Base-by-base conservation (phyloP, 2,329 filamentous ascomycete species). In the Zelopaecilomyces penicillatus region DNA sequence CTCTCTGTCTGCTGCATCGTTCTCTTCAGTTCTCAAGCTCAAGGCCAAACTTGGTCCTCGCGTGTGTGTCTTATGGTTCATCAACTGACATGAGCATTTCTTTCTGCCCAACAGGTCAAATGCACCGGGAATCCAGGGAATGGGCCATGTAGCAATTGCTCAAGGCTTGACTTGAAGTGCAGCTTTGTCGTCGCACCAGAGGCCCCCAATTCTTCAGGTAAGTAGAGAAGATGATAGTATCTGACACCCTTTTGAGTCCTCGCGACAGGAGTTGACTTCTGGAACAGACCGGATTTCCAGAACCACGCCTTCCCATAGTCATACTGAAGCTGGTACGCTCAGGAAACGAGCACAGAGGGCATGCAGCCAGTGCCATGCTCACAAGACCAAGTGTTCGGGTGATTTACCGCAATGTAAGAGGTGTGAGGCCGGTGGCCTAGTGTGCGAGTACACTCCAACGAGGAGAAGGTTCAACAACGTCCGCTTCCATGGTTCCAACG, bases 331-430 rank as follows among this genome's bases (percentile, higher is more conserved):
- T 6, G 67, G 67, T 5, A 69, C 66, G 5, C 41, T 64, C 30
- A 58, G 67, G 27, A 68, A 67, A 44, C 61, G 67, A 32, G 66
- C 66, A 4, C 67, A 69, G 43, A 52, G 65, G 41, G 66, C 67
- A n/a, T 70, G 67, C 50, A 60, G 56, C 27, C 59, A 67, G 42
- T 70, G 67, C 30, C 66, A 69, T 48, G 46, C 58, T 3, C 65
- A 68, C 52, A 70, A 70, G 52, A 68, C 66, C 2, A 68, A 67
- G 47, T 70, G 67, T 47, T 68, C 65, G 1, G 65, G 66, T 19
- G 66, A 68, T 41, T 45, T 66, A 38, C 66, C 66, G 5, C 54
- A 54, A 29, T 70, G 67, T 49, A 60, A 62, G 48, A 55, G 67
- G 43, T 70, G 67, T 49, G 59, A 64, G 38, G 48, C 48, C 2